These are phyloP conservation scores for Beta macrorhiza DNA, from an alignment of 179 eudicot species.

Conservation along the genomic window DNA sequence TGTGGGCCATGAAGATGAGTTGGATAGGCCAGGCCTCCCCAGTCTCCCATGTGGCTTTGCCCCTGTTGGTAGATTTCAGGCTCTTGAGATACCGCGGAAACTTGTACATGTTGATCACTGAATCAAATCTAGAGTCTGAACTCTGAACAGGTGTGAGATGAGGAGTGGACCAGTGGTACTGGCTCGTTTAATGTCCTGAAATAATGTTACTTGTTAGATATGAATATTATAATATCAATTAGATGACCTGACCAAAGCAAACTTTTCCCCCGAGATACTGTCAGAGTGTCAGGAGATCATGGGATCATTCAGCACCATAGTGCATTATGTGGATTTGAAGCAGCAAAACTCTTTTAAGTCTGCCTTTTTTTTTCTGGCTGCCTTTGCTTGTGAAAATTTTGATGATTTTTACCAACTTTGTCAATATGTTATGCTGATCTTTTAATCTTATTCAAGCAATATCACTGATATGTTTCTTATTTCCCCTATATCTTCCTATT, in stretches of 20 bases:
- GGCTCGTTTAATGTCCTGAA: background rate
- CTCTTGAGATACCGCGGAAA: background rate
- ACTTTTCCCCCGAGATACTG: background rate
- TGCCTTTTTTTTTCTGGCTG: background rate
- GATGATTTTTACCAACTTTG: constrained; percentile 5
- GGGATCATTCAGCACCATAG: background rate
- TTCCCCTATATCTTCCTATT: constrained; percentile 11
- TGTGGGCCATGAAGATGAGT: no score
- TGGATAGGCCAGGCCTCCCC: no score
- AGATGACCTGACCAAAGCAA: background rate
- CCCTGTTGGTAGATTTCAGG: background rate
- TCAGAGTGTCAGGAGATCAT: constrained; percentile 13
- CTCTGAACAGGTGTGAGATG: background rate
- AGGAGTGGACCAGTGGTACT: background rate
- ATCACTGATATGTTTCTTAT: background rate
- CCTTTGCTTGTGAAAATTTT: constrained; percentile 4
- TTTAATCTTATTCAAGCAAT: background rate
- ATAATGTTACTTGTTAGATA: background rate
- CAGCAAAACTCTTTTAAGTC: background rate
- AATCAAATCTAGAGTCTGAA: background rate
- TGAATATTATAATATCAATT: background rate
- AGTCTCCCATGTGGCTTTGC: no score
- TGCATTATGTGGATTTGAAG: constrained; percentile 10
- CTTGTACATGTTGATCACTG: background rate
- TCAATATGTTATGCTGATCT: background rate